A percentile compares a stretch with the other conserved stretches of the same genome.
Conservation (phyloP, 2,329 filamentous ascomycete genomes). For the Botrytis sinoallii region DNA sequence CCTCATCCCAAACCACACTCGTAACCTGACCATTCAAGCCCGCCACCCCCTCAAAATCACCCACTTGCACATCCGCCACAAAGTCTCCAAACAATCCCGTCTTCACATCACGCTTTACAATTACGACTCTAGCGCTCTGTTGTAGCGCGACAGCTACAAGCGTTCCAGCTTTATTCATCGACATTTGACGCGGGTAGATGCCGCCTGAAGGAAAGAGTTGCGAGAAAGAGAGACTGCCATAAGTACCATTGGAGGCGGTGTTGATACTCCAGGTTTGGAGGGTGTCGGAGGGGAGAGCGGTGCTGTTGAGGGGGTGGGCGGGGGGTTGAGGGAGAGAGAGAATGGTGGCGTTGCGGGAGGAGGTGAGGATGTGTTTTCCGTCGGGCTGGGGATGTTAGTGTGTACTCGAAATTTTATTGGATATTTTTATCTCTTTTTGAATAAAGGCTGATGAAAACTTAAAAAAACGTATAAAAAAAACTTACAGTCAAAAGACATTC, state of each 20-base stretch:
- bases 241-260: conserved; percentile 43
- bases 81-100: conserved; percentile 42
- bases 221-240: conserved; percentile 42
- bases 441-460: neutral
- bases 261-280: conserved; percentile 61
- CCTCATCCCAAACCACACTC: conserved; percentile 36
- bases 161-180: conserved; percentile 45
- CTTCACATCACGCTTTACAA: conserved; percentile 42
- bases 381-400: conserved; percentile 47
- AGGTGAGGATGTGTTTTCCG: conserved; percentile 61
- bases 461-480: too few relatives aligned
- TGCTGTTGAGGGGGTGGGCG: conserved; percentile 39
- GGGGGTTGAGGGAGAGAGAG: conserved; percentile 50
- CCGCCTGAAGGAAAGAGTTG: conserved; percentile 47
- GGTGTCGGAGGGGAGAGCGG: conserved; percentile 56
- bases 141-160: conserved; percentile 47
- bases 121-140: conserved; percentile 41
- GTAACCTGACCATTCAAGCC: conserved; percentile 31
- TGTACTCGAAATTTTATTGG: neutral
- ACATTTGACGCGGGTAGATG: conserved; percentile 46
- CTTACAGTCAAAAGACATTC: conserved; percentile 59
- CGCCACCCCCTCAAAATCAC: neutral
- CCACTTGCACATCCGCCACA: conserved; percentile 28
- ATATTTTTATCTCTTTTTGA: neutral
- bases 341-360: conserved; percentile 61